Conservation (phyloP, 2,329 filamentous ascomycete genomes). For the Pestalotiopsis sp. region DNA sequence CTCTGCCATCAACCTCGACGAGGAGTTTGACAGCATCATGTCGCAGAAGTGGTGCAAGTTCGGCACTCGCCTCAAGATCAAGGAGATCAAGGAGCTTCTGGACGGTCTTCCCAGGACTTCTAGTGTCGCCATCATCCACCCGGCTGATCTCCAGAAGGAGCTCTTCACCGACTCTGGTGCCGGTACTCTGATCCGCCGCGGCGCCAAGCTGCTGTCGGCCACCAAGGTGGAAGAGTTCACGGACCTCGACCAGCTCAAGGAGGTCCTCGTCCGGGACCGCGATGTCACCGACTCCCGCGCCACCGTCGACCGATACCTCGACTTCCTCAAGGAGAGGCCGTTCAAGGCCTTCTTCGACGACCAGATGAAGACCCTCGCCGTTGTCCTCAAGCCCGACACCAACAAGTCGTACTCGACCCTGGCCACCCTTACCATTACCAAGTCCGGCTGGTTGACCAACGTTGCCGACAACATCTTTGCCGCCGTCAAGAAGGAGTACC, state of each 20-base stretch:
- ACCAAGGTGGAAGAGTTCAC: slow-evolving; percentile 73
- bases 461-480: slow-evolving; percentile 94
- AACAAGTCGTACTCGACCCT: slow-evolving; percentile 76
- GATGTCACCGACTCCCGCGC: slow-evolving; percentile 80
- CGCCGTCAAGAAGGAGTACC: slow-evolving; percentile 90
- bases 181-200: slow-evolving; percentile 87
- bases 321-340: slow-evolving; percentile 72
- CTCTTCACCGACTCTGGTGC: slow-evolving; percentile 95
- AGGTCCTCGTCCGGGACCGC: slow-evolving; percentile 79
- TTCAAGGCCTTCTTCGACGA: slow-evolving; percentile 97
- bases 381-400: slow-evolving; percentile 76
- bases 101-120: slow-evolving; percentile 88
- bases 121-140: slow-evolving; percentile 96
- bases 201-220: slow-evolving; percentile 82
- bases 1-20: slow-evolving; percentile 94
- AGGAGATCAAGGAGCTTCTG: slow-evolving; percentile 92
- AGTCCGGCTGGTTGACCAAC: slow-evolving; percentile 92
- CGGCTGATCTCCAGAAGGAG: slow-evolving; percentile 93
- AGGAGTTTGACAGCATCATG: slow-evolving; percentile 94
- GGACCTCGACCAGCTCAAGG: slow-evolving; percentile 77
- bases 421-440: slow-evolving; percentile 89
- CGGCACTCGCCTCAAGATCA: slow-evolving; percentile 94
- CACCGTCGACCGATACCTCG: slow-evolving; percentile 84
- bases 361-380: slow-evolving; percentile 86
- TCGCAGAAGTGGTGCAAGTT: slow-evolving; percentile 92